Base-by-base conservation (phyloP, 352 stramenopile genomes). In the Globisporangium cystogenes region DNA sequence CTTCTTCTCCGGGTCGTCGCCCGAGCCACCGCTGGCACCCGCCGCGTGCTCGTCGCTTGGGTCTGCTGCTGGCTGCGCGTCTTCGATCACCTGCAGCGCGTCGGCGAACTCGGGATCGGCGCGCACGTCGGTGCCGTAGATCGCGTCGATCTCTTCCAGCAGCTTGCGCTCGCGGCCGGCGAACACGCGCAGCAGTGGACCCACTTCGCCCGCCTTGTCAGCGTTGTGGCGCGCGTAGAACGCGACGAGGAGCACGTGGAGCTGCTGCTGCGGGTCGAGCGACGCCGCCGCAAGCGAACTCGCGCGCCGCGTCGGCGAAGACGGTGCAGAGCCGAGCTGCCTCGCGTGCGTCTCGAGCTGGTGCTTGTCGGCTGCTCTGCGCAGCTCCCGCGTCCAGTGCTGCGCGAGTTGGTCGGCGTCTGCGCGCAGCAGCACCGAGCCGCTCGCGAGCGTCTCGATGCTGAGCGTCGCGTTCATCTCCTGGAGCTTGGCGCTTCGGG, bases 221-320 rank as follows among this genome's bases (percentile, higher is more conserved):
- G 87, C 83, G 54, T 95, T 88, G 53, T 97, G 83, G 24, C 86
- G 84, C 53, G 90, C 71, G 57, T 97, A 98, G 46, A 97, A 97
- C 18, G 51, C 65, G 0, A 85, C 43, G 23, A 98, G 60, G 0
- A 70, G 57, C 11, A 55, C 54, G 27, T 75, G 72, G 29, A 89
- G 56, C 8, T 72, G 33, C 3, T 36, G 35, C 11, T 27, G 10
- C 1, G 57, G 51, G 1, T 45, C 47, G 8, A 46, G 37, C 10
- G 35, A 15, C 0, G 44, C 24, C 33, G 48, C 24, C 8, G 21
- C 8, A 18, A 43, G 36, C 1, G 51, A 50, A 26, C 56, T 59
- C 5, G 33, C 45, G 16, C 29, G 57, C 10, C 43, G 18, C 18
- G 23, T 4, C 7, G 29, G 21, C 2, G 35, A 27, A 1, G 21